Evolutionary conservation across 805 yeast species (phyloP), one percentile per base, ranked within the genome.

Genomic region (Cyberlindnera mrakii): DNA sequence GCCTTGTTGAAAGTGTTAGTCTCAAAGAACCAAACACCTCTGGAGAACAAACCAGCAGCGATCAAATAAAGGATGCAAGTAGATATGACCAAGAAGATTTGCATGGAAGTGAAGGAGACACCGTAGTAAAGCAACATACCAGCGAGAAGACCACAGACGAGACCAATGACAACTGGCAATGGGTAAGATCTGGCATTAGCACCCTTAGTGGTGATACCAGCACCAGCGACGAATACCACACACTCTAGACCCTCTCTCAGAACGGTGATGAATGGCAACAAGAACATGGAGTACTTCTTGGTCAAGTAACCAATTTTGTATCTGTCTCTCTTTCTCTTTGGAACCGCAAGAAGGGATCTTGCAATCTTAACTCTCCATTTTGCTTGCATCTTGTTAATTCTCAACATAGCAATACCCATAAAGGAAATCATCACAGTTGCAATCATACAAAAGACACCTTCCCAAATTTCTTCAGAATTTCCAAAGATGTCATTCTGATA

Each of bases 321-420:
- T 50, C 76, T 68, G 50, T 75, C 82, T 48, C 65, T 64, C 48
- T 63, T 74, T 13, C 62, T 63, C 37, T 65, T 60, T 42, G 85
- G 86, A 19, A 67, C 58, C 51, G 79, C 81, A 41, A 88, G 67
- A 47, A 90, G 68, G 9, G 96, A 91, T 59, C 70, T 75, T 25
- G 97, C 96, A 61, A 91, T 85, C 70, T 91, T 91, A 53, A 89
- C 74, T 72, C 96, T 80, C 99, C 99, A 91, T 70, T 91, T 91
- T 54, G 80, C 91, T 69, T 88, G 89, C 96, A 90, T 87, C 72
- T 90, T 89, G 72, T 90, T 90, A 65, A 91, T 75, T 67, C 98
- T 80, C 60, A 91, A 76, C 96, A 91, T 86, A 45, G 97, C 96
- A 58, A 91, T 76, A 64, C 99, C 98, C 97, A 91, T 90, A 55